A percentile compares a stretch with the other conserved stretches of the same genome.
phyloP scores from a whole-genome alignment of 441 rosid species.

The Populus tomentosa region DNA sequence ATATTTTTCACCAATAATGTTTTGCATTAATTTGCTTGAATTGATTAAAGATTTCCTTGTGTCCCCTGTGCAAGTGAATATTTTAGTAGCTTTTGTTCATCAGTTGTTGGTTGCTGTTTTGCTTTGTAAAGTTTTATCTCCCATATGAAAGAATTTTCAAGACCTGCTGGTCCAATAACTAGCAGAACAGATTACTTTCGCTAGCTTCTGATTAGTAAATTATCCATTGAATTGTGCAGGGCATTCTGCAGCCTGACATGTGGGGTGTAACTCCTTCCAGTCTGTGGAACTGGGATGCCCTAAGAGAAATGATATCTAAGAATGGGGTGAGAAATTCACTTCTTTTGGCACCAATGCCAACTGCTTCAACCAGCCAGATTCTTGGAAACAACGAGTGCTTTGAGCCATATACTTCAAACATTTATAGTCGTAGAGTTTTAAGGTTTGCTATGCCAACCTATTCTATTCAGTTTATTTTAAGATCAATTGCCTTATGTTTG shows the following conservation, averaged over 20 bases:
- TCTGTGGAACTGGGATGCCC: conserved; percentile 69
- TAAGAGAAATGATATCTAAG: conserved; percentile 51
- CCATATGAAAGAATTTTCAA: neutral
- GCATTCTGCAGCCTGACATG: conserved; percentile 91
- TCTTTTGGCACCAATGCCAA: conserved; percentile 89
- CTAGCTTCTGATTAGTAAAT: neutral
- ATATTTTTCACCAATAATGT: neutral
- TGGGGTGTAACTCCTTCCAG: conserved; percentile 71
- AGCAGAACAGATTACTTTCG: neutral
- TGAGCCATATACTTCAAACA: conserved; percentile 89
- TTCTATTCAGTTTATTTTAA: neutral
- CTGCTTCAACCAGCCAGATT: conserved; percentile 96
- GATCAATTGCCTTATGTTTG: neutral
- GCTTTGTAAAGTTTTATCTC: neutral
- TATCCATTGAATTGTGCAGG: conserved; percentile 34
- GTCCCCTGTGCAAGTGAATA: neutral
- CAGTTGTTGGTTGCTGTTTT: neutral
- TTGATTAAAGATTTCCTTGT: neutral
- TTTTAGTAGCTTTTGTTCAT: neutral
- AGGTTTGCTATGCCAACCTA: conserved; percentile 40
- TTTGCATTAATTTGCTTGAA: neutral
- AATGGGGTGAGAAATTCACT: conserved; percentile 86
- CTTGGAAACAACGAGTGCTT: conserved; percentile 93
- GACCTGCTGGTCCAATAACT: neutral
- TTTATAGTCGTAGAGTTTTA: conserved; percentile 82